Evolutionary conservation across 768 basidiomycete species (phyloP).

Genomic region (Sarcodon aspratus): DNA sequence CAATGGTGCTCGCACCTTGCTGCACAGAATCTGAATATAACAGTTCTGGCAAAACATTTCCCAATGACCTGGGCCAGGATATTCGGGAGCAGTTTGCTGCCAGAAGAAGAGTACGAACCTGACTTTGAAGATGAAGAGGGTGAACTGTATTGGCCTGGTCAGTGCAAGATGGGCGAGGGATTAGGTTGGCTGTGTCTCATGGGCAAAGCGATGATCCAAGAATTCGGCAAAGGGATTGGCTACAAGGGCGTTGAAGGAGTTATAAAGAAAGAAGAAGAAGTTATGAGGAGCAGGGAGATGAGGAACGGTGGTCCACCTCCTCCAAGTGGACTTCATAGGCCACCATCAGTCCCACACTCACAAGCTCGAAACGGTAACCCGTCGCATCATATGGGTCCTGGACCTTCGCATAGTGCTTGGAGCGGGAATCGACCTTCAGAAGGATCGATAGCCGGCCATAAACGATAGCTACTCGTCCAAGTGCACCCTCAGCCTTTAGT

Average conservation of each 20-base stretch:
- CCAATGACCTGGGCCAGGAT: constrained; percentile 69
- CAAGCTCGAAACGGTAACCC: no score
- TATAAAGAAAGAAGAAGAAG: constrained; percentile 51
- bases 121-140: constrained; percentile 82
- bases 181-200: constrained; percentile 82
- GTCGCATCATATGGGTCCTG: no score
- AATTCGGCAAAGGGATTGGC: constrained; percentile 66
- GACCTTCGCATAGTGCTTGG: no score
- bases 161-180: constrained; percentile 62
- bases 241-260: constrained; percentile 64
- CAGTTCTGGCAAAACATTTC: constrained; percentile 58
- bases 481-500: no score
- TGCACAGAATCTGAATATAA: constrained; percentile 48
- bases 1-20: neutral
- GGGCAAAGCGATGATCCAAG: constrained; percentile 79
- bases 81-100: constrained; percentile 48
- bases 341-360: no score
- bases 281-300: neutral
- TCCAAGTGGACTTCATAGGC: no score
- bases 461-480: no score
- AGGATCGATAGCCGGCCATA: no score
- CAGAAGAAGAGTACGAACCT: constrained; percentile 65
- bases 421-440: no score
- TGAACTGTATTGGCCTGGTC: constrained; percentile 78
- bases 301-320: neutral